A percentile compares a stretch with the other conserved stretches of the same genome.
Conservation (phyloP, 2,329 filamentous ascomycete genomes). For the Eurotiales sp. region DNA sequence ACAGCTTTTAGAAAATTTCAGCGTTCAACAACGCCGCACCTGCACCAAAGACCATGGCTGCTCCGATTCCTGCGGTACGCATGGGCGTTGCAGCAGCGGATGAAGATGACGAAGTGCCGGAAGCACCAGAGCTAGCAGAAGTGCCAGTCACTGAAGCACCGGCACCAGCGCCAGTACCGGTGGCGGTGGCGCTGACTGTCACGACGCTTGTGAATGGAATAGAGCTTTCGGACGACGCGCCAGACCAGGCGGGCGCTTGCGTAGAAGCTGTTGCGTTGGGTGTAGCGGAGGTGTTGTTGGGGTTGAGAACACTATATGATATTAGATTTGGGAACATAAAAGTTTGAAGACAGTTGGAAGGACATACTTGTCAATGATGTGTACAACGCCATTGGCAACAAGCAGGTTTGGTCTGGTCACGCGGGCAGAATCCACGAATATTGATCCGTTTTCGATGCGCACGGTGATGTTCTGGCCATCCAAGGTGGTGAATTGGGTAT, state of each 20-base stretch:
- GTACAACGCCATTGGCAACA: constrained; percentile 9
- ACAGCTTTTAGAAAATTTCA: not conserved
- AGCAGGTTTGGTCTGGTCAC: constrained; percentile 6
- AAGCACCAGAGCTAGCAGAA: not conserved
- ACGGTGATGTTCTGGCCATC: not conserved
- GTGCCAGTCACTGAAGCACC: constrained; percentile 1
- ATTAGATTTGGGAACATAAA: not conserved
- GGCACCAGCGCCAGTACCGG: constrained; percentile 2
- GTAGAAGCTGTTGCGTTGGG: constrained; percentile 6
- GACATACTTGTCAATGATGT: constrained; percentile 13
- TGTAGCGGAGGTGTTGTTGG: constrained; percentile 8
- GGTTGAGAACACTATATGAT: constrained; percentile 4
- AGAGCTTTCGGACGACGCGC: constrained; percentile 1
- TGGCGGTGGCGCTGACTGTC: not conserved
- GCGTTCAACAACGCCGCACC: constrained; percentile 10
- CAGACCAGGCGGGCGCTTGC: constrained; percentile 3
- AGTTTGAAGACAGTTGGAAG: not conserved
- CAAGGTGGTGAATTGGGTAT: not conserved
- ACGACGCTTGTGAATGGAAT: constrained; percentile 9
- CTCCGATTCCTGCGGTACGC: constrained; percentile 1
- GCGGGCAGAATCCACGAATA: constrained; percentile 8
- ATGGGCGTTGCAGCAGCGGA: constrained; percentile 5
- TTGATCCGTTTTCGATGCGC: constrained; percentile 7
- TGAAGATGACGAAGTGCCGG: not conserved
- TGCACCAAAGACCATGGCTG: constrained; percentile 3